Evolutionary conservation across 2,329 filamentous ascomycete species (phyloP).

Genomic region (Pseudocercospora vitis): DNA sequence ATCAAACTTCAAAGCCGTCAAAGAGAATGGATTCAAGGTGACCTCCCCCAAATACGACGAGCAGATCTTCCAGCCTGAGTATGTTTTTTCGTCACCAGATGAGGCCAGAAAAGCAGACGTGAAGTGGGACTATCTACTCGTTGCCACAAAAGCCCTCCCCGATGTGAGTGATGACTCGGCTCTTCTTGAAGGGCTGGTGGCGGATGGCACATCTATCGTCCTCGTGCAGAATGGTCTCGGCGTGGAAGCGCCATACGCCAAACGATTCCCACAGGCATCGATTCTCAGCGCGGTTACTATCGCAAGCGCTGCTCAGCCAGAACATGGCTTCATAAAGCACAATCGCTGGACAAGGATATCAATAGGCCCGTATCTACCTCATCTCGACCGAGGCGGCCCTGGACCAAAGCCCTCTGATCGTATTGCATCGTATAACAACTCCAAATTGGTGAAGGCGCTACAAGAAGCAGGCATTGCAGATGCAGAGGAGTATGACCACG

Average conservation of each 20-base stretch:
- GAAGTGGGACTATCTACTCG: slow-evolving; percentile 65
- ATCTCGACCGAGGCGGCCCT: slow-evolving; percentile 42
- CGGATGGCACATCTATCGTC: slow-evolving; percentile 58
- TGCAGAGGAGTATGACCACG: slow-evolving; percentile 63
- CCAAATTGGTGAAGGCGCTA: slow-evolving; percentile 56
- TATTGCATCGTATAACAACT: slow-evolving; percentile 42
- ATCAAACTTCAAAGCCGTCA: slow-evolving; percentile 69
- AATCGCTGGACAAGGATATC: slow-evolving; percentile 74
- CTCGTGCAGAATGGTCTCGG: slow-evolving; percentile 71
- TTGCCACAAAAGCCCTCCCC: slow-evolving; percentile 69
- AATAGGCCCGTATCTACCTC: slow-evolving; percentile 63
- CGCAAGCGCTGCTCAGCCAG: slow-evolving; percentile 65
- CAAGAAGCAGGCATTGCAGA: slow-evolving; percentile 64
- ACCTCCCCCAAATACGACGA: slow-evolving; percentile 66
- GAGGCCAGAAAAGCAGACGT: slow-evolving; percentile 52
- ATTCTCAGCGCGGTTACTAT: slow-evolving; percentile 70
- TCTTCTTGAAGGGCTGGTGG: slow-evolving; percentile 62
- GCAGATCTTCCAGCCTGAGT: slow-evolving; percentile 62
- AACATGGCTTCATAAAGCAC: slow-evolving; percentile 64
- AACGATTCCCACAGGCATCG: slow-evolving; percentile 59
- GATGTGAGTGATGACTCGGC: slow-evolving; percentile 63
- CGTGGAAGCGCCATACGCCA: slow-evolving; percentile 66
- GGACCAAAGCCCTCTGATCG: slow-evolving; percentile 28
- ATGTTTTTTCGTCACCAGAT: slow-evolving; percentile 62
- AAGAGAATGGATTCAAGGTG: slow-evolving; percentile 61